Evolutionary conservation across 2,329 filamentous ascomycete species (phyloP), one percentile per base, ranked within the genome.

Genomic region (Colletotrichum australisinense): DNA sequence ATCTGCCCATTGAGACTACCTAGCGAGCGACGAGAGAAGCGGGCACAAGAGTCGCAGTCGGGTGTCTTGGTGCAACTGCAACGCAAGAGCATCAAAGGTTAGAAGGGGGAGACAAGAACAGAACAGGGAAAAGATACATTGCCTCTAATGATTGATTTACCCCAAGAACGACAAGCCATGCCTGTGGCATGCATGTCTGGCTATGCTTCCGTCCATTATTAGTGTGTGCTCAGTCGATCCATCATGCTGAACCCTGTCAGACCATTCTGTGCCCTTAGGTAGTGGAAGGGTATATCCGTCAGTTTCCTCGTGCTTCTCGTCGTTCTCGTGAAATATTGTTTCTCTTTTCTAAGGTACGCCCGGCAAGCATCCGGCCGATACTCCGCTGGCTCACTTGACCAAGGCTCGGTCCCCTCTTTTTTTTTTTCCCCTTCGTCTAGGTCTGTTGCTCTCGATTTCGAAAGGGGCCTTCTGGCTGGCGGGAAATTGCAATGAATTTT

Each of bases 401-500:
- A 26, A 26, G 52, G 11, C 26, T 19, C 32, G 4, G 32, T 19
- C 42, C 42, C 42, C 19, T 19, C 3, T 4, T 49, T 7, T 49
- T 19, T 11, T 19, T 46, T 7, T n/a, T n/a, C 3, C 3, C 35
- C 38, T 49, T 49, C 42, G 42, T 49, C 19, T 19, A n/a, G 19
- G 42, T 49, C 42, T 49, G 19, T n/a, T n/a, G 3, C 42, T 49
- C 42, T n/a, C 42, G 42, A 49, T n/a, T 49, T 49, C 42, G 42
- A 49, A 49, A 19, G 16, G 53, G 57, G 35, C 69, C 9, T 57
- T 72, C 59, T 73, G 59, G 66, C n/a, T 73, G 70, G 70, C 70
- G 70, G 70, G 59, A 73, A 73, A 73, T 69, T 73, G 70, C 59
- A 35, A 63, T 42, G 59, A 59, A 49, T 69, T 42, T 59, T 69